Conservation (phyloP, 2,329 filamentous ascomycete genomes). For the Fusarium sp. region DNA sequence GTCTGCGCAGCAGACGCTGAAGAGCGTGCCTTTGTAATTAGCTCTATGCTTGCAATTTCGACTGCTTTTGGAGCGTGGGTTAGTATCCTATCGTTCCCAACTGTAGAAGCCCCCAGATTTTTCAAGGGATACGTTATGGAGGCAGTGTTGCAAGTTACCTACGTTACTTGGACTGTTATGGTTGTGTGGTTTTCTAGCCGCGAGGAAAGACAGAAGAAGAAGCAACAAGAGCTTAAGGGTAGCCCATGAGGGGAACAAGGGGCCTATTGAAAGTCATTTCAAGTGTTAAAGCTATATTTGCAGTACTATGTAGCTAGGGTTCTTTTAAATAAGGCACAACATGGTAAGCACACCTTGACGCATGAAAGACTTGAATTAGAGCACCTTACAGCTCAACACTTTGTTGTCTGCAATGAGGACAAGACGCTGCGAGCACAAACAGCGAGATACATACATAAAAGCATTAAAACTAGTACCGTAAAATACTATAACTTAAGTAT, state of each 20-base stretch:
- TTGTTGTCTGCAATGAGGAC: too few relatives aligned
- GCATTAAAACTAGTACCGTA: too few relatives aligned
- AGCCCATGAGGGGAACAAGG: too few relatives aligned
- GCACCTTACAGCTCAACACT: too few relatives aligned
- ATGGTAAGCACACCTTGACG: too few relatives aligned
- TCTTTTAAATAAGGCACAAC: neutral
- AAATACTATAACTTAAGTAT: too few relatives aligned
- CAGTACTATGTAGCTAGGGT: neutral
- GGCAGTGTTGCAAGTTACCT: constrained; percentile 21
- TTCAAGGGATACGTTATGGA: constrained; percentile 42
- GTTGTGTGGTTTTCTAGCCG: constrained; percentile 13
- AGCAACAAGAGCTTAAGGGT: neutral
- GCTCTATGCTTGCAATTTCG: constrained; percentile 53
- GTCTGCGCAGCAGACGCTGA: neutral
- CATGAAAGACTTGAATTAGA: too few relatives aligned
- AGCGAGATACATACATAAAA: too few relatives aligned
- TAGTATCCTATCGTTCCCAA: constrained; percentile 46
- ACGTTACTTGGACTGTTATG: constrained; percentile 14
- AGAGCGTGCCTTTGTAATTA: constrained; percentile 5
- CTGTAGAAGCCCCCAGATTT: constrained; percentile 46
- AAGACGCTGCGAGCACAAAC: too few relatives aligned
- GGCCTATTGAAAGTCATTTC: too few relatives aligned
- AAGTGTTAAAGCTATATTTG: neutral
- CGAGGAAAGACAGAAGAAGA: neutral
- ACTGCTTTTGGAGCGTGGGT: constrained; percentile 54